A percentile compares a stretch with the other conserved stretches of the same genome.
These are phyloP conservation scores for Ammopiptanthus mongolicus DNA, from an alignment of 306 rosid species.

Conservation along the genomic window DNA sequence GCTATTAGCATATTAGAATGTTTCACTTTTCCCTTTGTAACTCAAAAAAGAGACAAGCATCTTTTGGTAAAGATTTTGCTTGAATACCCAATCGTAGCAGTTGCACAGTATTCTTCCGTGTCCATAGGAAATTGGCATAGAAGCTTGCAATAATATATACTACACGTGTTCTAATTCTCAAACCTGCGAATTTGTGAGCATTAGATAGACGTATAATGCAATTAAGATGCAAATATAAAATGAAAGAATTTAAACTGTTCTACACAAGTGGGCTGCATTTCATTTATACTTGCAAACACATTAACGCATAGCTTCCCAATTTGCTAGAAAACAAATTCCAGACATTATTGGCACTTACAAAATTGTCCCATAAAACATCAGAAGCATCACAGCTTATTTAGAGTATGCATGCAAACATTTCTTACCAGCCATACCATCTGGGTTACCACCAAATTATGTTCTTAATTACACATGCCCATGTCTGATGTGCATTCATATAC, in stretches of 20 bases:
- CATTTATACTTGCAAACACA: background rate
- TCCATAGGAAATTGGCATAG: constrained; percentile 19
- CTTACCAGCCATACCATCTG: background rate
- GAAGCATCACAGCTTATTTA: background rate
- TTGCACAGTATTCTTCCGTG: constrained; percentile 5
- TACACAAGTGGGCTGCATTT: background rate
- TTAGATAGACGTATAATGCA: background rate
- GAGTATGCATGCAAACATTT: background rate
- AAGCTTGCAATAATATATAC: constrained; percentile 26
- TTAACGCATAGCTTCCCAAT: background rate
- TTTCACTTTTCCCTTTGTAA: background rate
- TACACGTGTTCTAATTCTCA: constrained; percentile 32
- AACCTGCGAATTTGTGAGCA: constrained; percentile 35
- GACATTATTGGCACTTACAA: background rate
- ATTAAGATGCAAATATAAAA: background rate
- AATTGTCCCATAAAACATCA: background rate
- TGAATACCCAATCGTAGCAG: constrained; percentile 12
- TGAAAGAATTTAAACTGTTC: background rate
- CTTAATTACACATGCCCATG: background rate
- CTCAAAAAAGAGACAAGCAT: background rate
- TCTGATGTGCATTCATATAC: background rate
- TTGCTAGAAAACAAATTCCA: background rate
- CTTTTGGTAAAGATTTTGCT: background rate
- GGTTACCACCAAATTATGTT: background rate
- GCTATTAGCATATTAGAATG: constrained; percentile 12